Evolutionary conservation across 805 yeast genomes (phyloP), one percentile per base, ranked within the genome.

Genomic region (Wickerhamiella sergipiensis): DNA sequence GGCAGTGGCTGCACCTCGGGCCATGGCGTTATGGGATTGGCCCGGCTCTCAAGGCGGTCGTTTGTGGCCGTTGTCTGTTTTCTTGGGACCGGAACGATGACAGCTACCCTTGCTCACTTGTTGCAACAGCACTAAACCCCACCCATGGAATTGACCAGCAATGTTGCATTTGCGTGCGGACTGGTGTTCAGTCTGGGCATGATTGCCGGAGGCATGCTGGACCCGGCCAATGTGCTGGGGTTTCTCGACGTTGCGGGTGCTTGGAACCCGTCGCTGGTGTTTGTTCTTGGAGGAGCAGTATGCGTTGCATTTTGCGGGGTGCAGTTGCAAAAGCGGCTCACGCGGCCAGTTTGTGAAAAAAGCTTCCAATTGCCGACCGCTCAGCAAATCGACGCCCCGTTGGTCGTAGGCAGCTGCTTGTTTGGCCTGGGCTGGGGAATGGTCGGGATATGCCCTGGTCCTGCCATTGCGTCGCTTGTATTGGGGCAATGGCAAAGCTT

Each of bases 391-490:
- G 51, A 49, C 40, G 21, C 45, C 1, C 39, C 39, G 7, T 43
- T 49, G 26, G 26, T 49, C 8, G 6, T 45, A 5, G 51, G 51
- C 4, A 23, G 45, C 18, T 44, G 42, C 6, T 9, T 49, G 2
- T 49, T 49, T 44, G 51, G 51, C 6, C 19, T 49, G 2, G 51
- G 51, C 33, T 49, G 51, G 51, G 51, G 48, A n/a, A 45, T 49
- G 3, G 48, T 18, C 17, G 51, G 51, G 12, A 21, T 49, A 22
- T 49, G 51, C 33, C 51, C 51, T 10, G 51, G 48, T n/a, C 51
- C 51, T 5, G 51, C 48, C 6, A 24, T 49, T 23, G 39, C 51
- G 26, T 29, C 45, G 15, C 15, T 49, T 8, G 19, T 29, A 6
- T 3, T 29, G 33, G 33, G 33, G 12, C 33, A 29, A 29, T 29